phyloP scores from a whole-genome alignment of 2,329 filamentous ascomycete species.

The Teratosphaeria epicoccoides region DNA sequence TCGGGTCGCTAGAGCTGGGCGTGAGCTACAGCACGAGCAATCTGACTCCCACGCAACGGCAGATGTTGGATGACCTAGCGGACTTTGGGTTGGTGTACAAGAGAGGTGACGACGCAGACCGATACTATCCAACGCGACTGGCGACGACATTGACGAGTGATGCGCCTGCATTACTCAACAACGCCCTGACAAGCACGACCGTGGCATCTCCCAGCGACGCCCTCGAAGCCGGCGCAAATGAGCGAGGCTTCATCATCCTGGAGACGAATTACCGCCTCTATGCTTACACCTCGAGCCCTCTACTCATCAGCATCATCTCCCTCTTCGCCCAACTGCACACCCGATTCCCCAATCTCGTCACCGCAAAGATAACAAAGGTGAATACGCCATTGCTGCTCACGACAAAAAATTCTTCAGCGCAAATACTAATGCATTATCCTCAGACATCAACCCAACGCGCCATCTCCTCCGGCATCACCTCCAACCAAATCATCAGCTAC shows the following conservation, averaged over 20 bases:
- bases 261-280: slow-evolving; percentile 98
- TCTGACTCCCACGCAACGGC: slow-evolving; percentile 67
- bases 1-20: slow-evolving; percentile 85
- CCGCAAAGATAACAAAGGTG: slow-evolving; percentile 71
- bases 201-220: slow-evolving; percentile 24
- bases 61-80: slow-evolving; percentile 81
- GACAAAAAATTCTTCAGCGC: background rate
- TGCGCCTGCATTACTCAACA: slow-evolving; percentile 61
- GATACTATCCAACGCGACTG: slow-evolving; percentile 81
- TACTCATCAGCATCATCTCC: slow-evolving; percentile 87
- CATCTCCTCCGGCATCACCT: slow-evolving; percentile 82
- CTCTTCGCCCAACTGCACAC: slow-evolving; percentile 82
- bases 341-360: slow-evolving; percentile 89
- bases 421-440: background rate
- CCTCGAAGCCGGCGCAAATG: slow-evolving; percentile 26
- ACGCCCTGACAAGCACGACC: slow-evolving; percentile 55
- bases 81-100: slow-evolving; percentile 88
- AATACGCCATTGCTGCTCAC: background rate
- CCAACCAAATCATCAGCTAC: slow-evolving; percentile 90
- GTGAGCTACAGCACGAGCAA: slow-evolving; percentile 80
- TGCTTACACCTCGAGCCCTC: slow-evolving; percentile 85
- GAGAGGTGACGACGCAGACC: slow-evolving; percentile 31
- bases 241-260: slow-evolving; percentile 80
- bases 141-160: slow-evolving; percentile 82
- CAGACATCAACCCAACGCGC: slow-evolving; percentile 70